Evolutionary conservation across 345 rosid genomes (phyloP), one percentile per base, ranked within the genome.

Genomic region (Salix udensis): DNA sequence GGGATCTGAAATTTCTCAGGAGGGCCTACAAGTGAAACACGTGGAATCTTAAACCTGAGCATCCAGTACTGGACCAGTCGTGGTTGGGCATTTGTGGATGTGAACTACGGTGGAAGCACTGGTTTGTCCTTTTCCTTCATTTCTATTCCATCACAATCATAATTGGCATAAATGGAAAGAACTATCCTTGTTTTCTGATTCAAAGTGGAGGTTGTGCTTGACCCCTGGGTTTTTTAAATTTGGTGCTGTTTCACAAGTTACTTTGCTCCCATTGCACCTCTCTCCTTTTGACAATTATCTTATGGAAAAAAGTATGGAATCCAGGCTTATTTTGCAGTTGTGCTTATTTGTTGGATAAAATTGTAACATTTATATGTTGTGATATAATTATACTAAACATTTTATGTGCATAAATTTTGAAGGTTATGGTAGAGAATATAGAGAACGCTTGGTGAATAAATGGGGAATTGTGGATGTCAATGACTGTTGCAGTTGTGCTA

Each of bases 61-160:
- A 80, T 90, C 83, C 99, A 96, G 80, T 96, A 88, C 83, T 96
- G 97, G 97, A 96, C 99, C 23, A 96, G 96, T 83, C 86, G 99
- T 70, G 99, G 99, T 71, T 96, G 99, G 99, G 98, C 98, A 58
- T 82, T 89, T 76, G 98, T 91, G 78, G 99, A 93, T 85, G 98
- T 96, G 68, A 96, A 93, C 76, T 96, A 93, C 72, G 99, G 98
- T 77, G 99, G 98, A 88, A 96, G 99, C 94, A 91, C 98, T 73
- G 99, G 99, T 96, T 80, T 76, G 93, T 89, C 70, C 65, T 69
- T 53, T 2, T n/a, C 37, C 52, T 23, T 26, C 40, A 13, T 19
- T 68, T 26, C 42, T 68, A 8, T 40, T 8, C 16, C 31, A 42
- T 19, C 12, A 28, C n/a, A 58, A 46, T n/a, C 16, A 68, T 23